A percentile compares a stretch with the other conserved stretches of the same genome.
Conservation (phyloP, 768 basidiomycete genomes). For the Pleurotus citrinopileatus region DNA sequence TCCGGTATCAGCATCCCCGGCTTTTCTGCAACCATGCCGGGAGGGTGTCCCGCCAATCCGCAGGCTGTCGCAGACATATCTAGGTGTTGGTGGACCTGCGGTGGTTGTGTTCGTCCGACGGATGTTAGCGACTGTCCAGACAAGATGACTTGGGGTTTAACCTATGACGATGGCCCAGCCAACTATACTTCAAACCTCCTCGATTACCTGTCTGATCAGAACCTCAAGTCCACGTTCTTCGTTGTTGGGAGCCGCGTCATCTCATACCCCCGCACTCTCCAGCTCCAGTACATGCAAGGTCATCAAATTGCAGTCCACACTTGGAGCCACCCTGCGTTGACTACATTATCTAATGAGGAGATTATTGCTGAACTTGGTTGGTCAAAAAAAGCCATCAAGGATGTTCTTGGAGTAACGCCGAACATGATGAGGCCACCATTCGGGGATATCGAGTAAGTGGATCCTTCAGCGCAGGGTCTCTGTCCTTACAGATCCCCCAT, state of each 20-base stretch:
- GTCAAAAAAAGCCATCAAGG: constrained; percentile 82
- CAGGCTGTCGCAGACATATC: constrained; percentile 47
- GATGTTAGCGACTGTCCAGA: constrained; percentile 79
- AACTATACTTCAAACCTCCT: constrained; percentile 75
- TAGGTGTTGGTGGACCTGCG: constrained; percentile 82
- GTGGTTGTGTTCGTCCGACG: constrained; percentile 61
- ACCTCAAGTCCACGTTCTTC: constrained; percentile 85
- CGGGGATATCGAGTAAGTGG: constrained; percentile 69
- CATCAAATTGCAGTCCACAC: constrained; percentile 76
- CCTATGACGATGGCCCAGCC: constrained; percentile 80
- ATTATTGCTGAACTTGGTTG: constrained; percentile 89
- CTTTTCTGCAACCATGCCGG: constrained; percentile 40
- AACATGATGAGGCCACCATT: constrained; percentile 81
- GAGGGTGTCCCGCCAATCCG: constrained; percentile 60
- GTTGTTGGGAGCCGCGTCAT: constrained; percentile 80
- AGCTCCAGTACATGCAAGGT: constrained; percentile 70
- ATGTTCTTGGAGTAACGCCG: constrained; percentile 76
- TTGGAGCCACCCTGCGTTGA: constrained; percentile 73
- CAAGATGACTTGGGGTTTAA: constrained; percentile 52
- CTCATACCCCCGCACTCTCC: constrained; percentile 65
- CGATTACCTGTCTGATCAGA: constrained; percentile 57
- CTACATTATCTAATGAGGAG: constrained; percentile 72
- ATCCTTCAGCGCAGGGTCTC: neutral
- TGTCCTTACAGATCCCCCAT: neutral
- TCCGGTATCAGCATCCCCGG: constrained; percentile 60